phyloP scores from a whole-genome alignment of 306 rosid genomes.

The Fragaria nilgerrensis region DNA sequence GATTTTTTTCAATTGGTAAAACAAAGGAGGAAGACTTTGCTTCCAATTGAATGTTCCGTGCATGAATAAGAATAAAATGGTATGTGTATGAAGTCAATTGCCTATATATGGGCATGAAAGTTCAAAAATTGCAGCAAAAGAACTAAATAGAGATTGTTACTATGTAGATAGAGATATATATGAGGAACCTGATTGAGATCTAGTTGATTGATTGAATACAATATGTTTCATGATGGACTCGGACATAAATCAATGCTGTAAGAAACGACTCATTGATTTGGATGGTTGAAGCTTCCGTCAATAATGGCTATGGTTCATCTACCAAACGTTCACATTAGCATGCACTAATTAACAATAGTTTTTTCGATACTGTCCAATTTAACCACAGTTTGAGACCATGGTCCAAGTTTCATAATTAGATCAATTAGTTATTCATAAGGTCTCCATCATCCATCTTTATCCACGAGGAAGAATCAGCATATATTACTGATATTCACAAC shows the following conservation, averaged over 20 bases:
- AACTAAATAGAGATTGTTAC: no score
- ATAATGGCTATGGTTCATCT: constrained; percentile 10
- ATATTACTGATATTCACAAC: constrained; percentile 3
- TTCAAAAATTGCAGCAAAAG: no score
- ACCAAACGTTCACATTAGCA: not conserved
- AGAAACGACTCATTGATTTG: not conserved
- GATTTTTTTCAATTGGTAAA: no score
- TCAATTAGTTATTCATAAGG: constrained; percentile 12
- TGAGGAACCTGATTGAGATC: no score
- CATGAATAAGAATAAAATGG: no score
- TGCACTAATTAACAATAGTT: constrained; percentile 2
- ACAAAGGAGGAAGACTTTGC: no score
- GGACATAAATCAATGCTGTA: not conserved
- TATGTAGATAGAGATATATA: no score
- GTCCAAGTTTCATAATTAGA: not conserved
- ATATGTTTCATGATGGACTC: not conserved
- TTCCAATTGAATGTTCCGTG: no score
- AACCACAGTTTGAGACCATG: not conserved
- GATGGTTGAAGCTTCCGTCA: not conserved
- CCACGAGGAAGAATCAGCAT: constrained; percentile 21
- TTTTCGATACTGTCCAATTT: not conserved
- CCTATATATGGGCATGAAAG: no score
- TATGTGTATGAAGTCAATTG: no score
- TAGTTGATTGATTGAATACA: no score
- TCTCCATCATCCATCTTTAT: not conserved